A percentile compares a stretch with the other conserved stretches of the same genome.
Evolutionary conservation across 1,284 basidiomycete species (phyloP).

Genomic region (Phylloboletellus chloephorus): DNA sequence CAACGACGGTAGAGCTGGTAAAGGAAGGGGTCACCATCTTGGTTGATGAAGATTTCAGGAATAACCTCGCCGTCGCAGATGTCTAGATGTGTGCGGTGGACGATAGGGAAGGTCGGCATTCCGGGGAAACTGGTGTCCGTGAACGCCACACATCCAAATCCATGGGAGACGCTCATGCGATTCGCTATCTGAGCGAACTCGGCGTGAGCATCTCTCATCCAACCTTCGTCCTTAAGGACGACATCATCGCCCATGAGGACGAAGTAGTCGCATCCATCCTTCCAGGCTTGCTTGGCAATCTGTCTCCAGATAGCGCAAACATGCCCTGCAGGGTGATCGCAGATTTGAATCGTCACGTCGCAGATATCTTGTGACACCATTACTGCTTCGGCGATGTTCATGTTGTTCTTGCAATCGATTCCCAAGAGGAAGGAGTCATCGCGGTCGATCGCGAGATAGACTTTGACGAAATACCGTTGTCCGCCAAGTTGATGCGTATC

Average conservation of each 20-base stretch:
- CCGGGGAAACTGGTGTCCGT: slow-evolving; percentile 52
- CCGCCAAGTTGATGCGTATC: slow-evolving; percentile 35
- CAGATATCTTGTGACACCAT: slow-evolving; percentile 35
- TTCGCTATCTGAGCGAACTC: slow-evolving; percentile 37
- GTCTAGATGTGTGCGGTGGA: slow-evolving; percentile 51
- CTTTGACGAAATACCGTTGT: slow-evolving; percentile 33
- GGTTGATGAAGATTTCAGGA: slow-evolving; percentile 51
- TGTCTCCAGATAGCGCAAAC: slow-evolving; percentile 53
- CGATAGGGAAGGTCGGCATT: slow-evolving; percentile 56
- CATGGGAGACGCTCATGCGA: slow-evolving; percentile 33
- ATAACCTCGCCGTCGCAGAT: slow-evolving; percentile 49
- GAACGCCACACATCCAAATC: slow-evolving; percentile 56
- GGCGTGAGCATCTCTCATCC: slow-evolving; percentile 42
- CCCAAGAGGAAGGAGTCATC: slow-evolving; percentile 41
- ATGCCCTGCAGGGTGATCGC: slow-evolving; percentile 39
- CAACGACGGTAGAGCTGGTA: slow-evolving; percentile 58
- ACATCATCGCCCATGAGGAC: slow-evolving; percentile 57
- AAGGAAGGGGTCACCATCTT: slow-evolving; percentile 55
- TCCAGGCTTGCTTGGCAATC: slow-evolving; percentile 44
- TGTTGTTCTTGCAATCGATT: slow-evolving; percentile 8
- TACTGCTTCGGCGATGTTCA: slow-evolving; percentile 36
- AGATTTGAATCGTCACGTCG: slow-evolving; percentile 35
- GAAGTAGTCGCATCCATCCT: slow-evolving; percentile 47
- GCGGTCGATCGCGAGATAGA: slow-evolving; percentile 53
- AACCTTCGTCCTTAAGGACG: slow-evolving; percentile 43